Conservation (phyloP, 495 filamentous ascomycete genomes). For the Staphylotrichum longicolle region DNA sequence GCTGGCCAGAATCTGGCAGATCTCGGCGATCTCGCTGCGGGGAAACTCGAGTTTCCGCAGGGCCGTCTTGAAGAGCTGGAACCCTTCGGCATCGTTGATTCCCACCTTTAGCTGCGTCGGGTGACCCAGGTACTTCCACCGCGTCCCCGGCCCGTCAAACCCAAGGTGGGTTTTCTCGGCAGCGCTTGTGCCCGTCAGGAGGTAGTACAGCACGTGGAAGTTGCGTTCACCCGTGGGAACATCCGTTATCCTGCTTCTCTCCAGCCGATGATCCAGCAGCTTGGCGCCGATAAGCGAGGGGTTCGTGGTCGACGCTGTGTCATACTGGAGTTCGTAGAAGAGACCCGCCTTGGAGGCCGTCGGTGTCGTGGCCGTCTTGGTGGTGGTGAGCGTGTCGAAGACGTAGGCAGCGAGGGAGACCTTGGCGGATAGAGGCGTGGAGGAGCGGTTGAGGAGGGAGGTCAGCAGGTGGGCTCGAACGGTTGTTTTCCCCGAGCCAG, state of each 20-base stretch:
- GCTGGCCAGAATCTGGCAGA: conserved; percentile 87
- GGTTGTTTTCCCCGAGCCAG: conserved; percentile 92
- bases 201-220: conserved; percentile 94
- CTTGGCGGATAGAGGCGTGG: conserved; percentile 88
- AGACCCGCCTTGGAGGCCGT: conserved; percentile 94
- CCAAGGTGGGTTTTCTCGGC: conserved; percentile 89
- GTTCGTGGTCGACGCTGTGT: conserved; percentile 74
- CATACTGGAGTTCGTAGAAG: conserved; percentile 94
- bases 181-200: conserved; percentile 84
- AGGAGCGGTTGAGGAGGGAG: conserved; percentile 78
- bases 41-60: conserved; percentile 92
- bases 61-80: conserved; percentile 96
- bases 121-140: conserved; percentile 95
- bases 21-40: conserved; percentile 87
- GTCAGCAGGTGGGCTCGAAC: conserved; percentile 84
- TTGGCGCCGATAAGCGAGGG: conserved; percentile 91
- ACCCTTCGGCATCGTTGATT: conserved; percentile 91
- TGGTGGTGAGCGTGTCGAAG: conserved; percentile 93
- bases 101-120: conserved; percentile 95
- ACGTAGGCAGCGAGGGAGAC: conserved; percentile 90
- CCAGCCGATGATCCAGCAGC: conserved; percentile 86
- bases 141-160: conserved; percentile 70
- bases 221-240: conserved; percentile 95
- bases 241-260: conserved; percentile 82
- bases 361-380: conserved; percentile 93